Percentiles rank a stretch among this genome's conserved stretches.
phyloP scores from a whole-genome alignment of 2,329 filamentous ascomycete genomes.

The Penicillium sumatraense region DNA sequence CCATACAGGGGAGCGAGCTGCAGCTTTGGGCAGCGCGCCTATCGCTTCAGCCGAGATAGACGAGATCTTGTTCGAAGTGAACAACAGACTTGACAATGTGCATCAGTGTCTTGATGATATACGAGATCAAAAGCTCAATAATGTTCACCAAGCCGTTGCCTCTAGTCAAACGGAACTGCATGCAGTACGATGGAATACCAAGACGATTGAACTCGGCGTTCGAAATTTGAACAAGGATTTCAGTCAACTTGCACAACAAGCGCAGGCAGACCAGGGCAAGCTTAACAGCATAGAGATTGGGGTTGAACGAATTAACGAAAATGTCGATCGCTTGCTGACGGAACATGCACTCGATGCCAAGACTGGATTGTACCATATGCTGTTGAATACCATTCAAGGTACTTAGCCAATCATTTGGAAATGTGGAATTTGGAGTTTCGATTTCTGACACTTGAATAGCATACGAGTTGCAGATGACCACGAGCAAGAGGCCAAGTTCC shows the following conservation, averaged over 20 bases:
- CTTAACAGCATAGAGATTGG: background rate
- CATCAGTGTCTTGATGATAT: background rate
- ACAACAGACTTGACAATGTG: background rate
- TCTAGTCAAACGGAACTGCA: background rate
- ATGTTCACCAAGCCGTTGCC: background rate
- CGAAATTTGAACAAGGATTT: background rate
- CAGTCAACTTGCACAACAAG: background rate
- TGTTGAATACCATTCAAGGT: conserved; percentile 1
- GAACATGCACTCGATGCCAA: background rate
- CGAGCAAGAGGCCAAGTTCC: background rate
- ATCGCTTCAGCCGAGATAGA: background rate
- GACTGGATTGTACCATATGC: background rate
- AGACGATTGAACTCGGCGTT: background rate
- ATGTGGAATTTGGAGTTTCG: background rate
- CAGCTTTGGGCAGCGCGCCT: background rate
- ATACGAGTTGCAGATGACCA: background rate
- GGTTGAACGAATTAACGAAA: background rate
- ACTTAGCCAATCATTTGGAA: background rate
- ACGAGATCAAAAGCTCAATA: background rate
- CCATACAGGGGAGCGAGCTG: background rate
- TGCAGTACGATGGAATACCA: background rate
- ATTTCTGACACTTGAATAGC: background rate
- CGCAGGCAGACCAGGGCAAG: background rate
- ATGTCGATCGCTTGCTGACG: background rate
- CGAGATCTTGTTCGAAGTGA: background rate